Percentiles rank a stretch among this genome's conserved stretches.
These are phyloP conservation scores for Beverwykella pulmonaria DNA, from an alignment of 495 filamentous ascomycete species.

Conservation along the genomic window DNA sequence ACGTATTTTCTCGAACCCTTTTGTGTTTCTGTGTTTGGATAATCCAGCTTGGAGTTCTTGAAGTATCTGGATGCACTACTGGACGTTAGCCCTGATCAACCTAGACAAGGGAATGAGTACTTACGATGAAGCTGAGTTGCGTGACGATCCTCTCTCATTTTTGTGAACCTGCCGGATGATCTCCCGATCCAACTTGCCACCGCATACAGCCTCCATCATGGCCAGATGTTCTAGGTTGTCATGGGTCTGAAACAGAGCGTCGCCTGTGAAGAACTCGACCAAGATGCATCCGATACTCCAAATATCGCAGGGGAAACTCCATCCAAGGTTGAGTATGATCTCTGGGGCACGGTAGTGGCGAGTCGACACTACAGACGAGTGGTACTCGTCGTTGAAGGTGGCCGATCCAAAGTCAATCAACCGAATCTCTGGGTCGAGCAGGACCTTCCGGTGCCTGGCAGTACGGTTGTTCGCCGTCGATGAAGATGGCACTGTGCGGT, in stretches of 20 bases:
- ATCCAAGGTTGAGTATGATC: constrained; percentile 94
- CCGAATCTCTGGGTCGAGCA: constrained; percentile 94
- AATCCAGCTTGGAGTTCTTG: constrained; percentile 78
- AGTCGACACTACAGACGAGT: constrained; percentile 95
- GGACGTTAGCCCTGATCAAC: constrained; percentile 38
- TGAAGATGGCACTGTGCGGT: constrained; percentile 89
- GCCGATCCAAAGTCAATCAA: constrained; percentile 98
- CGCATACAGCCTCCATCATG: constrained; percentile 98
- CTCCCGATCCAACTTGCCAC: constrained; percentile 68
- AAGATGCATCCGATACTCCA: constrained; percentile 99
- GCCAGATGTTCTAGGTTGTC: constrained; percentile 97
- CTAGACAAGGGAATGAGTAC: constrained; percentile 40
- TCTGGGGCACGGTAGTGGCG: constrained; percentile 95
- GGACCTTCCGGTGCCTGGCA: constrained; percentile 81
- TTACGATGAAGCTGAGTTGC: constrained; percentile 81
- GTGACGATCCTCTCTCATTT: constrained; percentile 62
- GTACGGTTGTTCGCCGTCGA: constrained; percentile 74
- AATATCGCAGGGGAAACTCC: constrained; percentile 97
- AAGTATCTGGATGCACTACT: constrained; percentile 67
- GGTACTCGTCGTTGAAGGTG: constrained; percentile 97
- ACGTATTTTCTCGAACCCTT: constrained; percentile 90
- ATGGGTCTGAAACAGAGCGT: constrained; percentile 96
- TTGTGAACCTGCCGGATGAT: constrained; percentile 75
- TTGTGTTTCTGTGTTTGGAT: constrained; percentile 84
- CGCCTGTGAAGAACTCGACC: constrained; percentile 98